These are phyloP conservation scores for Paracorniculantispora psalliotae DNA, from an alignment of 2,329 filamentous ascomycete species.

Conservation along the genomic window DNA sequence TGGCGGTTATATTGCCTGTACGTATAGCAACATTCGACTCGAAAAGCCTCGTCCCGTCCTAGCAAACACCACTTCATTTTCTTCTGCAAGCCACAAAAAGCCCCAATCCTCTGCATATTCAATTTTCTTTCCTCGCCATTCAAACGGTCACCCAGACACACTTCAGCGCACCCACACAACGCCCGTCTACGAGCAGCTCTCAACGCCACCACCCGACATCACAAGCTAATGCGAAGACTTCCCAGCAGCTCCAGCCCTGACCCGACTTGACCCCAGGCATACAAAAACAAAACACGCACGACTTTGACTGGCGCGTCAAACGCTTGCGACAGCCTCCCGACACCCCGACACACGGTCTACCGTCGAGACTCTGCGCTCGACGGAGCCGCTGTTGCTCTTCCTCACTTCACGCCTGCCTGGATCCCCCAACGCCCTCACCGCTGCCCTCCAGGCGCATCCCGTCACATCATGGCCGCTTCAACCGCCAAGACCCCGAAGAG, in stretches of 20 bases:
- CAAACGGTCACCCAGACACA: not conserved
- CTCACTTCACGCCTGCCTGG: not conserved
- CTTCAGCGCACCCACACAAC: not conserved
- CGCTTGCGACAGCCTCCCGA: not conserved
- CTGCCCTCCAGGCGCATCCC: not conserved
- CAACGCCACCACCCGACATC: not conserved
- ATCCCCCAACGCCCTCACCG: no score
- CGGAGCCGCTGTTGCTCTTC: conserved; percentile 5
- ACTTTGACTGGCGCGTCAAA: not conserved
- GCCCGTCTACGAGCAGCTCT: not conserved
- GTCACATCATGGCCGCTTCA: not conserved
- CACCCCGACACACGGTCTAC: conserved; percentile 1
- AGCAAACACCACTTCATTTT: no score
- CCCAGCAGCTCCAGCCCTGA: not conserved
- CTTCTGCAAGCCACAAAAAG: no score
- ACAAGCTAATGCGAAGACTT: not conserved
- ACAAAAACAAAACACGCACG: not conserved
- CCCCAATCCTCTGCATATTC: no score
- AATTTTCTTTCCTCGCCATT: no score
- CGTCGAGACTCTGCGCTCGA: conserved; percentile 12
- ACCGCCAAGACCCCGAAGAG: conserved; percentile 1
- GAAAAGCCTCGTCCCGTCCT: no score
- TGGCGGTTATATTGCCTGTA: no score
- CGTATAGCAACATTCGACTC: no score
- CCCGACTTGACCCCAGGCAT: not conserved